A percentile compares a stretch with the other conserved stretches of the same genome.
Evolutionary conservation across 495 filamentous ascomycete genomes (phyloP).

Genomic region (Aspergillus conjunctus): DNA sequence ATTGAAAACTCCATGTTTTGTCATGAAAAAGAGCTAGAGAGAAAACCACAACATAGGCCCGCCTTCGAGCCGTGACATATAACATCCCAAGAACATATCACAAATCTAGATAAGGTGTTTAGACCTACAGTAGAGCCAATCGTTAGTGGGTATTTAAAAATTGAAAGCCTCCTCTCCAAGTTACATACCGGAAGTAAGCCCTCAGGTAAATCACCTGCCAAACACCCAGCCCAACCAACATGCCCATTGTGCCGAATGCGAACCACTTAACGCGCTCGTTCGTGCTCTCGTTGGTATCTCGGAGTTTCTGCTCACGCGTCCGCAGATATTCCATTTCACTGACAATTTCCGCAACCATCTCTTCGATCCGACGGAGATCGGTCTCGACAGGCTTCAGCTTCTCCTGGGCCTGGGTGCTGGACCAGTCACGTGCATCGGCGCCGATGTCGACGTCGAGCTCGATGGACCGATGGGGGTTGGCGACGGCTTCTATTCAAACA

Average conservation of each 20-base stretch:
- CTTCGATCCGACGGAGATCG: constrained; percentile 89
- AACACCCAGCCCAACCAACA: constrained; percentile 84
- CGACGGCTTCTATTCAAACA: constrained; percentile 32
- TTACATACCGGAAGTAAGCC: constrained; percentile 87
- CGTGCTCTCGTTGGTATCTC: constrained; percentile 99
- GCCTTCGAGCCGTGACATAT: constrained; percentile 16
- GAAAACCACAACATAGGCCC: constrained; percentile 21
- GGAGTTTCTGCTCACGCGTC: constrained; percentile 85
- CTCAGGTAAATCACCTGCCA: constrained; percentile 98
- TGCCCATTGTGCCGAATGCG: constrained; percentile 90
- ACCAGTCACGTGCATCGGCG: constrained; percentile 98
- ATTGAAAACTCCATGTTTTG: constrained; percentile 36
- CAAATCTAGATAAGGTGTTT: constrained; percentile 78
- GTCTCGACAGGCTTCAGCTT: constrained; percentile 98
- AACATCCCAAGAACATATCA: constrained; percentile 8
- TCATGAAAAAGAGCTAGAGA: constrained; percentile 22
- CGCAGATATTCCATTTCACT: constrained; percentile 92
- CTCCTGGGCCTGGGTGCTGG: constrained; percentile 91
- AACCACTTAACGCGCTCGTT: constrained; percentile 99
- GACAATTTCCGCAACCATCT: constrained; percentile 80
- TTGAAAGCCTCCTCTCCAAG: not conserved
- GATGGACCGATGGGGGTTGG: constrained; percentile 72
- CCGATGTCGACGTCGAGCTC: constrained; percentile 99
- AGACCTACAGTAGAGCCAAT: constrained; percentile 46
- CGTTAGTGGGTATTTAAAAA: constrained; percentile 4